Base-by-base conservation (phyloP, 2,329 filamentous ascomycete genomes). In the Aspergillus hortae region DNA sequence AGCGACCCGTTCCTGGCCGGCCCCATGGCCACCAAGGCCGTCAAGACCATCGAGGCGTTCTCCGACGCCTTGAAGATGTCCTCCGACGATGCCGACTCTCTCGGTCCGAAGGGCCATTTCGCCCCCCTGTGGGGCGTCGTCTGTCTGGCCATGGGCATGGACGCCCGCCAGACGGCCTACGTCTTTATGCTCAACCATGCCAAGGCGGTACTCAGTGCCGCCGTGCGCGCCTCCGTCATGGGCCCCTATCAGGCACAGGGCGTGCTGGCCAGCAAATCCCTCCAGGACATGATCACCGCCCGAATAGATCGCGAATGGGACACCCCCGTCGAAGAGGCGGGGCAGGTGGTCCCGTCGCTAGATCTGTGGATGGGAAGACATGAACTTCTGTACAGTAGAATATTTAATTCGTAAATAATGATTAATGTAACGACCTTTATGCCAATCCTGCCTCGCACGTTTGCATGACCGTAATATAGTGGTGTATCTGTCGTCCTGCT, bases 301-400 rank as follows among this genome's bases (percentile, higher is more conserved):
- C 71, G 78, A 30, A 74, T 85, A 32, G 67, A 71, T 47, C 69
- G 72, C 46, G 75, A 79, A 52, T 80, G 76, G 76, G 59, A 74
- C 19, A 74, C 66, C 17, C 61, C 66, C 33, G 74, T 80, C 1
- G 78, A 80, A 44, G 77, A 84, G 57, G 83, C 83, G 11, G 81
- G 80, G 2, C 81, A 86, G 58, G 77, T 77, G 35, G 80, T 84
- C n/a, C 83, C 83, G 2, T 74, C 76, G 10, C 74, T 85, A 69
- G 83, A 87, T 73, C 64, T 87, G 6, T 87, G 84, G 83, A 75
- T 84, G 51, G 83, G 84, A 1, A 74, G 84, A 57, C 83, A 87
- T 67, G 83, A 87, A 68, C 71, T 85, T 64, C 68, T 87, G 38
- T 87, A 87, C 66, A 85, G 82, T 61, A 74, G 84, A 54, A 86